Evolutionary conservation across 352 stramenopile species (phyloP).

Genomic region (Phytopythium sindhum): DNA sequence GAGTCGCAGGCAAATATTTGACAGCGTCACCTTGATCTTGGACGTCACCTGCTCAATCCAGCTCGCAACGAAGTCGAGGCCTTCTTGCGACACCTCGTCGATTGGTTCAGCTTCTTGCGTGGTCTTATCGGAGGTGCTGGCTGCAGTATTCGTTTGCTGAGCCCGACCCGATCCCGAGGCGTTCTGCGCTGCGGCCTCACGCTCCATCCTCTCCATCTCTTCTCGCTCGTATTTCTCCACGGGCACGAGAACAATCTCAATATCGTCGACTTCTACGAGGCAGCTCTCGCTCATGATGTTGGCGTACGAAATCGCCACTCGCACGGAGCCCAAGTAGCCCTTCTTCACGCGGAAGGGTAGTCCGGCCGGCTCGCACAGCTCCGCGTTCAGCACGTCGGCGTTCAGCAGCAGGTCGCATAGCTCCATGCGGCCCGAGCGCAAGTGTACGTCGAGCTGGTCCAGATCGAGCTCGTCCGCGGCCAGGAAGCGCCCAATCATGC

Average conservation of each 20-base stretch:
- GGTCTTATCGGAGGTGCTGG: not conserved
- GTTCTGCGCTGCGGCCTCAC: constrained; percentile 5
- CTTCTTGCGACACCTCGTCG: constrained; percentile 85
- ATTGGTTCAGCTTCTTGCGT: constrained; percentile 29
- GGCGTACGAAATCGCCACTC: constrained; percentile 81
- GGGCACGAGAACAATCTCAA: constrained; percentile 85
- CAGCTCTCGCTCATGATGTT: constrained; percentile 89
- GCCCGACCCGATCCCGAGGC: not conserved
- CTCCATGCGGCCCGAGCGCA: constrained; percentile 72
- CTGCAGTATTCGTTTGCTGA: not conserved
- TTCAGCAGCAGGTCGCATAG: constrained; percentile 82
- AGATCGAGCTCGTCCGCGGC: constrained; percentile 79
- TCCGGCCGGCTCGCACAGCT: constrained; percentile 62
- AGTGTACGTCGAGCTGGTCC: constrained; percentile 83
- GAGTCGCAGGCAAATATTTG: constrained; percentile 78
- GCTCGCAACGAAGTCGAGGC: constrained; percentile 86
- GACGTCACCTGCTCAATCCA: constrained; percentile 90
- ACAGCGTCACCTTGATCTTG: constrained; percentile 88
- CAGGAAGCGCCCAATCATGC: constrained; percentile 85
- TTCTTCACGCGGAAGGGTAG: constrained; percentile 85
- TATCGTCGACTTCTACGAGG: constrained; percentile 84
- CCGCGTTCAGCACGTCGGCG: constrained; percentile 72
- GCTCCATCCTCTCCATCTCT: constrained; percentile 10
- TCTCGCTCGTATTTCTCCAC: constrained; percentile 14
- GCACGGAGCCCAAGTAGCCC: constrained; percentile 81